Evolutionary conservation across 495 filamentous ascomycete genomes (phyloP), one percentile per base, ranked within the genome.

Genomic region (Antarctomyces pellizariae): DNA sequence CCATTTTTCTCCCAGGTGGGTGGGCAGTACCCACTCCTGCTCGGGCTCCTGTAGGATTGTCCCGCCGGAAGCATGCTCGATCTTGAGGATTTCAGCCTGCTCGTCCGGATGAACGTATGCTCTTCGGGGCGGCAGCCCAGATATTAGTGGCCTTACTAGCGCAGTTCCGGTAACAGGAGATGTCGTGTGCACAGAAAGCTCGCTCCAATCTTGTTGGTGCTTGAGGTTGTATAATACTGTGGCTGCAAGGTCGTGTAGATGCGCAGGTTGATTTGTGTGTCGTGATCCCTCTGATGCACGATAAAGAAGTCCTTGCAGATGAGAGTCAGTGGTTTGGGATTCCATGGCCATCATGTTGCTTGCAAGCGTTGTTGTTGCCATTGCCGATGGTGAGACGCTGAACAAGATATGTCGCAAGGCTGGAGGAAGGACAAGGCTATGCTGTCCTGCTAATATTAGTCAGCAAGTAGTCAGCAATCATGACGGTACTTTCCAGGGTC

Each of bases 61-160:
- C 26, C 48, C 32, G 7, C 40, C 36, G 2, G 38, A 32, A 16
- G 44, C 44, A 30, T 52, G 47, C 29, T 56, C 50, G 21, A 52
- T 51, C 46, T 75, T 68, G 29, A 90, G 50, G 45, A 78, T 62
- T 35, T 67, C 71, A 22, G 82, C 62, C 49, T 90, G 80, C 48
- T 89, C 77, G 46, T 93, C 86, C 4, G 86, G 86, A 46, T 97
- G 83, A 28, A 76, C 62, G 51, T 97, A 95, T 13, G 90, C 59
- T 4, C 68, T 64, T 26, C 73, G 64, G 4, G 86, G 80, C 5
- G 86, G 83, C n/a, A 91, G 56, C 3, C 86, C 86, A 3, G 78
- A 77, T 25, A 97, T 57, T 34, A 97, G 46, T 1, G 67, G 71
- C 18, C 69, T 54, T 4, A 60, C 56, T 3, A 70, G 52, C 4